These are phyloP conservation scores for Suaeda aralocaspica DNA, from an alignment of 148 eudicot genomes.

Conservation along the genomic window DNA sequence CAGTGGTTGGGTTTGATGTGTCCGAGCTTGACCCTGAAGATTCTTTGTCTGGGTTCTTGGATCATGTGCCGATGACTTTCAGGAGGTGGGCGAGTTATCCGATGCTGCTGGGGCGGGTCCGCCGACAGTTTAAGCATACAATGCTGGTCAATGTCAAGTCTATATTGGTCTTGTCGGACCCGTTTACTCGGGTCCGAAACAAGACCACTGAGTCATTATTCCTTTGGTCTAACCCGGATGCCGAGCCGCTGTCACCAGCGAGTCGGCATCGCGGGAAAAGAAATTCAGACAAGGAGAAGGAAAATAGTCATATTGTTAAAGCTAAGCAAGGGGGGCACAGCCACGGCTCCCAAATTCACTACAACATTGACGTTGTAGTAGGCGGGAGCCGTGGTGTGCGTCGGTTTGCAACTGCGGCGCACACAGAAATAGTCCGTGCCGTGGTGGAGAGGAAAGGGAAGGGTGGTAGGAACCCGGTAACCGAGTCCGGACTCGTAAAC, in stretches of 20 bases:
- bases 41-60: slow-evolving; percentile 66
- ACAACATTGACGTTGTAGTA: slow-evolving; percentile 34
- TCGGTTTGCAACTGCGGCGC: slow-evolving; percentile 45
- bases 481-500: slow-evolving; percentile 55
- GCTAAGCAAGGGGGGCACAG: too few relatives aligned
- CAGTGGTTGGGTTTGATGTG: slow-evolving; percentile 62
- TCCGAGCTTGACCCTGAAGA: slow-evolving; percentile 83
- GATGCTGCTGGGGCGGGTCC: slow-evolving; percentile 72
- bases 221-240: slow-evolving; percentile 22
- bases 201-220: slow-evolving; percentile 51
- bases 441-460: slow-evolving; percentile 48
- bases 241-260: background rate
- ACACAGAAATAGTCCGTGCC: slow-evolving; percentile 53
- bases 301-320: too few relatives aligned
- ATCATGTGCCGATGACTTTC: slow-evolving; percentile 55
- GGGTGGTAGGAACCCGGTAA: slow-evolving; percentile 31
- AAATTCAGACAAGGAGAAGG: slow-evolving; percentile 25
- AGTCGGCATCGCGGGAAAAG: slow-evolving; percentile 25
- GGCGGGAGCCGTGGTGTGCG: slow-evolving; percentile 75
- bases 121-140: slow-evolving; percentile 58
- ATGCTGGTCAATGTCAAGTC: slow-evolving; percentile 44
- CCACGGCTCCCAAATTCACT: too few relatives aligned
- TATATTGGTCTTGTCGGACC: slow-evolving; percentile 48
- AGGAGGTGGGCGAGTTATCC: slow-evolving; percentile 85
- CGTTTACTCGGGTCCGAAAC: slow-evolving; percentile 47